These are phyloP conservation scores for Chlamydomonas sp. DNA, from an alignment of 139 green algal species.

Conservation along the genomic window DNA sequence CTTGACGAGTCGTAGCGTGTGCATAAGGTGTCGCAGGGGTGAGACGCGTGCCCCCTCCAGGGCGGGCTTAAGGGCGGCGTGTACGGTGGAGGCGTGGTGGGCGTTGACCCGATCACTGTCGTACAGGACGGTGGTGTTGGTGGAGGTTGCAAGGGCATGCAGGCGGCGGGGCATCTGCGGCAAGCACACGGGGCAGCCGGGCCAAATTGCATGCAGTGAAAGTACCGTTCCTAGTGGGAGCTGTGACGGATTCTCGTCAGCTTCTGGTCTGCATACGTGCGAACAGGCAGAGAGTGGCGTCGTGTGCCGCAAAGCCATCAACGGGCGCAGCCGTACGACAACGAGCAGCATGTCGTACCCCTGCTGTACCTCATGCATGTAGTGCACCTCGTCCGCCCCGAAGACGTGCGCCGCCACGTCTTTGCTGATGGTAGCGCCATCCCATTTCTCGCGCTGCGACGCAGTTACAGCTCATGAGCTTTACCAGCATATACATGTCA, in stretches of 20 bases:
- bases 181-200: too few species aligned
- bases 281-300: not conserved
- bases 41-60: constrained; percentile 21
- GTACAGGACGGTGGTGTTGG: constrained; percentile 5
- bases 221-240: not conserved
- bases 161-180: not conserved
- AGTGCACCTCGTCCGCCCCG: constrained; percentile 71
- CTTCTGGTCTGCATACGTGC: not conserved
- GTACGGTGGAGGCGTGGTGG: constrained; percentile 31
- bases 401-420: constrained; percentile 67
- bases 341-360: not conserved
- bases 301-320: not conserved
- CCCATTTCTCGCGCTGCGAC: constrained; percentile 50
- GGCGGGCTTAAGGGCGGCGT: constrained; percentile 25
- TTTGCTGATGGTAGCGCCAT: constrained; percentile 46
- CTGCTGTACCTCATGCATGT: constrained; percentile 59
- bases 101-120: constrained; percentile 7
- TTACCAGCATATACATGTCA: not conserved
- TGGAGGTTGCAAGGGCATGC: not conserved
- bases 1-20: constrained; percentile 79
- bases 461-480: not conserved
- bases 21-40: constrained; percentile 60
- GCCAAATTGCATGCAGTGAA: too few species aligned
- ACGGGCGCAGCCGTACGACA: too few species aligned
- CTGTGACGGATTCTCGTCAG: not conserved